These are phyloP conservation scores for Gnomoniopsis smithogilvyi DNA, from an alignment of 2,329 filamentous ascomycete species.

Conservation along the genomic window DNA sequence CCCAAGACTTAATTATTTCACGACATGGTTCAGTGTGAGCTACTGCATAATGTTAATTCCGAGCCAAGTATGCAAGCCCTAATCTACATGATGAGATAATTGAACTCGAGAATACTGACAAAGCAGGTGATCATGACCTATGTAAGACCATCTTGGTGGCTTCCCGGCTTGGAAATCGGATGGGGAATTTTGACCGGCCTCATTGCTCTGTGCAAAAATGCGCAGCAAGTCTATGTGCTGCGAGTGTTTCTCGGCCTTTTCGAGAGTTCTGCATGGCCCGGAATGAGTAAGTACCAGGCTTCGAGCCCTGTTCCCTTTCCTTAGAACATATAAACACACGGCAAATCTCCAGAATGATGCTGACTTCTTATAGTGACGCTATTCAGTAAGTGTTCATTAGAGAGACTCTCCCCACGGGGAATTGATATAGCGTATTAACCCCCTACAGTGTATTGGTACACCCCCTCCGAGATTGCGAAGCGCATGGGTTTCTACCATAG, in stretches of 20 bases:
- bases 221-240: slow-evolving; percentile 35
- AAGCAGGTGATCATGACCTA: slow-evolving; percentile 31
- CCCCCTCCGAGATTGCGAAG: slow-evolving; percentile 43
- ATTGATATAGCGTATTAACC: slow-evolving; percentile 2
- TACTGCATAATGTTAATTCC: slow-evolving; percentile 34
- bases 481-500: slow-evolving; percentile 52
- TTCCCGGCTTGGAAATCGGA: slow-evolving; percentile 30
- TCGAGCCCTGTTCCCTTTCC: slow-evolving; percentile 17
- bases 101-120: neutral
- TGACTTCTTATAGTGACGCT: neutral
- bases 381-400: neutral
- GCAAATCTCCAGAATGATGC: too few relatives aligned
- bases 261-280: slow-evolving; percentile 38
- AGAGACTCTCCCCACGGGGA: neutral
- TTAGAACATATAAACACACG: slow-evolving; percentile 26
- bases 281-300: slow-evolving; percentile 27
- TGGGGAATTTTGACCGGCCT: slow-evolving; percentile 33
- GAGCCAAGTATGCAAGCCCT: slow-evolving; percentile 22
- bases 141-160: slow-evolving; percentile 33
- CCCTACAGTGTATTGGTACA: slow-evolving; percentile 37
- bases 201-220: slow-evolving; percentile 29
- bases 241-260: slow-evolving; percentile 38
- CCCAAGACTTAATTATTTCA: slow-evolving; percentile 22
- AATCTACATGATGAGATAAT: neutral
- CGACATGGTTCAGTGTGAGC: slow-evolving; percentile 32